A percentile compares a stretch with the other conserved stretches of the same genome.
phyloP scores from a whole-genome alignment of 2,329 filamentous ascomycete genomes.

The Colletotrichum sp. region DNA sequence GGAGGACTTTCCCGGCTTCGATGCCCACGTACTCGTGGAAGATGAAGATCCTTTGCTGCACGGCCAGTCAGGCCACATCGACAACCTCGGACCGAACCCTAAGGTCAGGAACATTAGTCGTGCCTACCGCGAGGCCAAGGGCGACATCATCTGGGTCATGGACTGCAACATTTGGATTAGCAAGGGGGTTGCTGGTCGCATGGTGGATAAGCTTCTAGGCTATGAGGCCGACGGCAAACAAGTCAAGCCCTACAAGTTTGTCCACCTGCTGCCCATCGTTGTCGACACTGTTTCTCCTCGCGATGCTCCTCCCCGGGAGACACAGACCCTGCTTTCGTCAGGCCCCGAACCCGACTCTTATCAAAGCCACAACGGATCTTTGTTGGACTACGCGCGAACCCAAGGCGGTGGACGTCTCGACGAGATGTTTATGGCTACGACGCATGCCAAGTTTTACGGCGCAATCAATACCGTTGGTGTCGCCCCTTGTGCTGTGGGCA shows the following conservation, averaged over 20 bases:
- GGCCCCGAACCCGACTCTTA: conserved; percentile 34
- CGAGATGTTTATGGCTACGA: conserved; percentile 91
- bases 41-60: conserved; percentile 77
- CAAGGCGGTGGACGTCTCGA: conserved; percentile 83
- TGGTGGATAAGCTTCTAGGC: conserved; percentile 88
- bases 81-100: conserved; percentile 88
- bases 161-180: conserved; percentile 97
- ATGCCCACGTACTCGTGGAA: conserved; percentile 80
- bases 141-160: conserved; percentile 90
- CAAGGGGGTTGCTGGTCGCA: conserved; percentile 77
- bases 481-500: conserved; percentile 93
- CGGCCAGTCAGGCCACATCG: conserved; percentile 50
- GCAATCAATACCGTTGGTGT: conserved; percentile 93
- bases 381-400: conserved; percentile 33
- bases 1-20: conserved; percentile 72
- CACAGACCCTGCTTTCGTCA: conserved; percentile 36
- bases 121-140: conserved; percentile 86
- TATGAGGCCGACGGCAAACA: conserved; percentile 53
- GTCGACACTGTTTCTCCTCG: conserved; percentile 68
- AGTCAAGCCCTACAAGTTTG: conserved; percentile 79
- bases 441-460: conserved; percentile 96
- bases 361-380: conserved; percentile 17
- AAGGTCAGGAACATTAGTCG: conserved; percentile 97
- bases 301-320: conserved; percentile 26
- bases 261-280: conserved; percentile 89